Percentiles rank a stretch among this genome's conserved stretches.
Evolutionary conservation across 345 rosid species (phyloP).

Genomic region (Brassica cretica): DNA sequence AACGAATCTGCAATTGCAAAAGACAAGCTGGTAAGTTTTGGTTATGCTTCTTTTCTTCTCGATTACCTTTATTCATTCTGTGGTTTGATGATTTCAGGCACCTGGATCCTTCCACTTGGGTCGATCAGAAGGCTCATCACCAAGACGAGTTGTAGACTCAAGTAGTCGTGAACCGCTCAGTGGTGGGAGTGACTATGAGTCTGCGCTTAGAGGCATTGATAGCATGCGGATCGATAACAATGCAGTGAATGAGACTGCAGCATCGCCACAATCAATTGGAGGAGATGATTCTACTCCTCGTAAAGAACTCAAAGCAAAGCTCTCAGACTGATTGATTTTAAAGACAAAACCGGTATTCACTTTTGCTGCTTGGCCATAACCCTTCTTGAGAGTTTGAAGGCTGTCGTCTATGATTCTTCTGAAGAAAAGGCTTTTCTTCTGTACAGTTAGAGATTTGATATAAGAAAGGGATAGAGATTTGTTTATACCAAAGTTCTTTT

Average conservation of each 20-base stretch:
- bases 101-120: constrained; percentile 59
- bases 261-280: constrained; percentile 19
- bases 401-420: constrained; percentile 26
- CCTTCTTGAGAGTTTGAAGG: constrained; percentile 9
- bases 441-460: constrained; percentile 14
- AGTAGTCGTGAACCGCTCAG: constrained; percentile 60
- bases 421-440: not conserved
- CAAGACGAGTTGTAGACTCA: constrained; percentile 56
- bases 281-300: constrained; percentile 2
- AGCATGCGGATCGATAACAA: constrained; percentile 51
- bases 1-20: constrained; percentile 53
- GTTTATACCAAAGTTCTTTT: constrained; percentile 22
- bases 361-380: constrained; percentile 12
- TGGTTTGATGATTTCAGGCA: constrained; percentile 42
- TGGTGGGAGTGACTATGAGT: constrained; percentile 53
- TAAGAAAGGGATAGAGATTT: constrained; percentile 7
- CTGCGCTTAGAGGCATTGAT: constrained; percentile 62
- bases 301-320: constrained; percentile 23
- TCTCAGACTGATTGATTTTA: constrained; percentile 20
- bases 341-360: constrained; percentile 8
- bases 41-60: not conserved
- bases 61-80: not conserved
- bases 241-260: constrained; percentile 26
- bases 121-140: constrained; percentile 35
- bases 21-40: constrained; percentile 20